Base-by-base conservation (phyloP, 352 stramenopile species). In the Phytophthora palmivora region DNA sequence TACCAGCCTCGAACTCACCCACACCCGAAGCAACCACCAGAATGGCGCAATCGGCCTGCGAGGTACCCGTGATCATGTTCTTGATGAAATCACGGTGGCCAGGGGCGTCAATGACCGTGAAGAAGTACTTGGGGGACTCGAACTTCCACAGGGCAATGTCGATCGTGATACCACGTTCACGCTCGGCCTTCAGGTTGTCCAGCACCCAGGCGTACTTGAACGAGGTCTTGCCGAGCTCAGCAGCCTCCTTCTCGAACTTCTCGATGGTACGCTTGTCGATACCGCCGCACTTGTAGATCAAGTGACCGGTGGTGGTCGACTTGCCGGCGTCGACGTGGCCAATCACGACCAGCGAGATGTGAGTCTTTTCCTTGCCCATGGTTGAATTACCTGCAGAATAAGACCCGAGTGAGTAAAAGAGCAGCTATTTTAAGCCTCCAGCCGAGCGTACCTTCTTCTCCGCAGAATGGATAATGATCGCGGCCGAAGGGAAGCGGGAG, bases 131-230 rank as follows among this genome's bases (percentile, higher is more conserved):
- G 45, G 88, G 72, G 19, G 97, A 97, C 82, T 99, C 89, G 80
- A 99, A 99, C 78, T 99, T 99, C 88, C 92, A 98, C 63, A 98
- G 71, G 28, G 96, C 85, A 78, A 98, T 98, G 72, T 99, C 95
- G 77, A 99, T 99, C 49, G 81, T 99, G 75, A 99, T 98, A 84
- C 96, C 96, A 72, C 95, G 92, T 74, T 99, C 97, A 63, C 97
- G 94, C 82, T 99, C 97, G 48, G 95, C 94, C 85, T 99, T 99
- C 24, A 98, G 85, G 73, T 98, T 99, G 83, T 99, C 97, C 48
- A 99, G 85, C 55, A 99, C 92, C 96, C 97, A 99, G 26, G 97
- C 97, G 80, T 98, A 99, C 78, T 99, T 99, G 90, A 99, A 99
- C 58, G 97, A 99, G 28, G 81, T 87, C 82, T 99, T 99, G 57